A percentile compares a stretch with the other conserved stretches of the same genome.
phyloP scores from a whole-genome alignment of 495 filamentous ascomycete species.

The Recurvomyces mirabilis region DNA sequence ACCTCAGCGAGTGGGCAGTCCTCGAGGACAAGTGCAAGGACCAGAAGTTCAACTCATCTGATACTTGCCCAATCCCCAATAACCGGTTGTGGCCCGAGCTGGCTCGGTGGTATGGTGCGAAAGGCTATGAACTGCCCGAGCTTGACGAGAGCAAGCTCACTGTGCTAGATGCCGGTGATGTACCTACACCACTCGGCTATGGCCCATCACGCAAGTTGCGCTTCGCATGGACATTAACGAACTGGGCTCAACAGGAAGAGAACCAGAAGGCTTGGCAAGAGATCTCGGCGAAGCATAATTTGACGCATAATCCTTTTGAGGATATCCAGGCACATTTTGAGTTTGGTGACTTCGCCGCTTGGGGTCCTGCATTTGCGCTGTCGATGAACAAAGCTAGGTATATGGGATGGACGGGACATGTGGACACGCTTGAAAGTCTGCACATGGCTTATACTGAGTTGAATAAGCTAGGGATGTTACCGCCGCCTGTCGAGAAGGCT shows the following conservation, averaged over 20 bases:
- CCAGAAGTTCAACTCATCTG: constrained; percentile 37
- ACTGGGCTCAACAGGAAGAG: constrained; percentile 36
- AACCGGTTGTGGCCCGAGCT: constrained; percentile 37
- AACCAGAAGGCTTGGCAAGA: constrained; percentile 36
- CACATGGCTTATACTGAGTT: constrained; percentile 11
- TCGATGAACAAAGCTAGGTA: constrained; percentile 32
- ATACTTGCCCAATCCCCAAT: constrained; percentile 36
- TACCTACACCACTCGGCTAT: constrained; percentile 12
- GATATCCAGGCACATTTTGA: constrained; percentile 24
- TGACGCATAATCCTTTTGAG: constrained; percentile 25
- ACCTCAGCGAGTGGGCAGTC: constrained; percentile 41
- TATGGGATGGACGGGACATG: constrained; percentile 33
- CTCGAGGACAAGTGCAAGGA: constrained; percentile 30
- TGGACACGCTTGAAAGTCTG: constrained; percentile 31
- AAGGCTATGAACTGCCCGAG: constrained; percentile 19
- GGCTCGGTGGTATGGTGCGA: constrained; percentile 34
- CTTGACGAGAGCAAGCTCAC: constrained; percentile 14
- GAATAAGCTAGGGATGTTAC: neutral
- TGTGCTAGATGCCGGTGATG: constrained; percentile 4
- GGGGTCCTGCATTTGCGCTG: constrained; percentile 8
- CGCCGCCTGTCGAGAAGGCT: too few relatives aligned
- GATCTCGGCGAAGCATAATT: constrained; percentile 19
- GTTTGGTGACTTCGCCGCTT: constrained; percentile 23
- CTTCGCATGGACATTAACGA: constrained; percentile 31
- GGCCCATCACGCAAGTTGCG: constrained; percentile 18